Percentiles rank a stretch among this genome's conserved stretches.
phyloP scores from a whole-genome alignment of 2,329 filamentous ascomycete genomes.

The Xylariaceae sp. region DNA sequence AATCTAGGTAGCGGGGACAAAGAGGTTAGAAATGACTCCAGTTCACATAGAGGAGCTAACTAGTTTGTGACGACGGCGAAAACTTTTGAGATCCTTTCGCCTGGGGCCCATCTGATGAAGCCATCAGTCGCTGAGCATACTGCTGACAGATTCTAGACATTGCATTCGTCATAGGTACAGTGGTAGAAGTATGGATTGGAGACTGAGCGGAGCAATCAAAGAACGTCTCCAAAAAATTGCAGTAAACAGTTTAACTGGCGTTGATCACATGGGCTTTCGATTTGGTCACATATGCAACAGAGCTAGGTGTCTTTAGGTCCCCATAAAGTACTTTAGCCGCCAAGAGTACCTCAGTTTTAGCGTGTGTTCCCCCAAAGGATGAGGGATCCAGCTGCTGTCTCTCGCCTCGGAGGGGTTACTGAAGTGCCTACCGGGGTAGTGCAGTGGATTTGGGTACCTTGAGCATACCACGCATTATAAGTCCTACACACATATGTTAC shows the following conservation, averaged over 20 bases:
- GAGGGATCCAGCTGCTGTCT: background rate
- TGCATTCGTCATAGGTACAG: constrained; percentile 9
- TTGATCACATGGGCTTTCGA: constrained; percentile 21
- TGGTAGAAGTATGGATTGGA: constrained; percentile 3
- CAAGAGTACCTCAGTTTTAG: constrained; percentile 10
- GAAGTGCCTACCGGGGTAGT: too few relatives aligned
- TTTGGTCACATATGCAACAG: constrained; percentile 11
- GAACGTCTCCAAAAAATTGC: constrained; percentile 11
- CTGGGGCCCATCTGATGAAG: constrained; percentile 1
- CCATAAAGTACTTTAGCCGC: constrained; percentile 4
- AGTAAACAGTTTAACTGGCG: constrained; percentile 5
- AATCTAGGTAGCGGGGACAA: background rate
- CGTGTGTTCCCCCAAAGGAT: background rate
- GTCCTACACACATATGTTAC: constrained; percentile 16
- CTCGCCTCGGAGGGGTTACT: too few relatives aligned
- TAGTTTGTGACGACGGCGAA: constrained; percentile 9
- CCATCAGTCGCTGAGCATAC: constrained; percentile 1
- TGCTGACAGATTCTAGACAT: constrained; percentile 11
- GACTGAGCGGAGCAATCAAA: constrained; percentile 11
- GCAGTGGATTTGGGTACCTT: constrained; percentile 1
- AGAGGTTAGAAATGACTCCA: constrained; percentile 12
- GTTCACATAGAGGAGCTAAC: constrained; percentile 2
- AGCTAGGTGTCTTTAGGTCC: constrained; percentile 2
- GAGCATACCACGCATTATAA: background rate
- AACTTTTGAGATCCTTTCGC: background rate